phyloP scores from a whole-genome alignment of 345 rosid species.

The Erucastrum elatum region DNA sequence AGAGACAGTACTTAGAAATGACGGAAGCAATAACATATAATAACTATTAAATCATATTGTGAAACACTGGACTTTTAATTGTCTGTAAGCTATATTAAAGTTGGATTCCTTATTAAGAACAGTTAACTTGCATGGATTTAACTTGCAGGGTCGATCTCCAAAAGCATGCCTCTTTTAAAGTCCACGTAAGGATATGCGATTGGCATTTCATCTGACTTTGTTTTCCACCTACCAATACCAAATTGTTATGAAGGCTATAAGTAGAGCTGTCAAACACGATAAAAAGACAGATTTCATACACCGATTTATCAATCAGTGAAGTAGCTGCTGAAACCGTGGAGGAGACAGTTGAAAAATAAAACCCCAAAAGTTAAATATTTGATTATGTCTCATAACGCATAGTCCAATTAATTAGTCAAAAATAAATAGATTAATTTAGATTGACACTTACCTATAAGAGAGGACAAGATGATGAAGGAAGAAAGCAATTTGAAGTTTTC shows the following conservation, averaged over 20 bases:
- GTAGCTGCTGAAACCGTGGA: neutral
- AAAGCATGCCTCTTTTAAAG: conserved; percentile 59
- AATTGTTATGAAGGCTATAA: neutral
- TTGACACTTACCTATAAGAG: conserved; percentile 52
- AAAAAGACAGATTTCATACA: neutral
- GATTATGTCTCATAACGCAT: conserved; percentile 36
- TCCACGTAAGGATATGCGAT: conserved; percentile 81
- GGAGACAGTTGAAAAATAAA: neutral
- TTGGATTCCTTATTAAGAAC: neutral
- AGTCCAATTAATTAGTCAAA: conserved; percentile 2
- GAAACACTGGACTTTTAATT: neutral
- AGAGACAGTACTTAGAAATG: neutral
- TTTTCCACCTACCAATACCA: conserved; percentile 59
- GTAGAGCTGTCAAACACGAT: neutral
- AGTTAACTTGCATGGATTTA: neutral
- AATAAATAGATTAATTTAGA: neutral
- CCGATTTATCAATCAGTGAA: neutral
- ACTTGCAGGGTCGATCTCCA: conserved; percentile 55
- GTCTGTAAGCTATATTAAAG: neutral
- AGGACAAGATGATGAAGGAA: conserved; percentile 93
- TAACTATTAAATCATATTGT: neutral
- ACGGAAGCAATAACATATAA: neutral
- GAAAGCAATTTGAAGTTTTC: conserved; percentile 64
- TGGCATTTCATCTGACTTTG: conserved; percentile 65
- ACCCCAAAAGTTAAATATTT: neutral